Evolutionary conservation across 225 moss, liverwort and hornwort species (phyloP).

Genomic region (Neckera pumila): DNA sequence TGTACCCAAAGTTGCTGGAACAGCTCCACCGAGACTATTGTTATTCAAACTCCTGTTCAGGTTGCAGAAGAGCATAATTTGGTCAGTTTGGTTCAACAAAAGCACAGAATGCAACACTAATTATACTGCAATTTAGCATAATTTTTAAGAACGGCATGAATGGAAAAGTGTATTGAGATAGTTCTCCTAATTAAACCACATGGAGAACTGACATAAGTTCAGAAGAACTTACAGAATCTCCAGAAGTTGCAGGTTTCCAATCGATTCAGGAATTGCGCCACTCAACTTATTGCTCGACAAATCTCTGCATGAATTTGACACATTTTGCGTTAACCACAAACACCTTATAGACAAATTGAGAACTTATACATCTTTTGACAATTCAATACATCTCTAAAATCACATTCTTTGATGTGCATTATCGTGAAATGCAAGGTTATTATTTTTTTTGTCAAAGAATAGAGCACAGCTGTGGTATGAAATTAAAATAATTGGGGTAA

Average conservation of each 20-base stretch:
- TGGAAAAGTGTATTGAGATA: neutral
- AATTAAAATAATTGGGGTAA: neutral
- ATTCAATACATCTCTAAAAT: neutral
- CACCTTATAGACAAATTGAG: neutral
- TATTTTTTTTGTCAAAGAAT: neutral
- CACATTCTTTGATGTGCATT: neutral
- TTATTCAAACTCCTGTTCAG: constrained; percentile 13
- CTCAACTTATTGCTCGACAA: constrained; percentile 14
- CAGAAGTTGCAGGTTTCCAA: constrained; percentile 12
- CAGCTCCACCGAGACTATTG: constrained; percentile 26
- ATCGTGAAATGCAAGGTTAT: neutral
- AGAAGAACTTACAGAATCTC: constrained; percentile 19
- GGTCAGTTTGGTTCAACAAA: neutral
- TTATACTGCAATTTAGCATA: neutral
- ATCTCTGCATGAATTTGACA: constrained; percentile 18
- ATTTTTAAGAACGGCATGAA: neutral
- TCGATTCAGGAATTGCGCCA: constrained; percentile 14
- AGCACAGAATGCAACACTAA: neutral
- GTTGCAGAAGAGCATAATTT: neutral
- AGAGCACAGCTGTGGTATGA: neutral
- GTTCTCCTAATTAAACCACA: neutral
- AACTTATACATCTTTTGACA: neutral
- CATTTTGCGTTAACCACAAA: neutral
- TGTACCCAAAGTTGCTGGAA: constrained; percentile 34
- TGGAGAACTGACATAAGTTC: neutral